A percentile compares a stretch with the other conserved stretches of the same genome.
phyloP scores from a whole-genome alignment of 306 rosid species.

The Sesbania bispinosa region DNA sequence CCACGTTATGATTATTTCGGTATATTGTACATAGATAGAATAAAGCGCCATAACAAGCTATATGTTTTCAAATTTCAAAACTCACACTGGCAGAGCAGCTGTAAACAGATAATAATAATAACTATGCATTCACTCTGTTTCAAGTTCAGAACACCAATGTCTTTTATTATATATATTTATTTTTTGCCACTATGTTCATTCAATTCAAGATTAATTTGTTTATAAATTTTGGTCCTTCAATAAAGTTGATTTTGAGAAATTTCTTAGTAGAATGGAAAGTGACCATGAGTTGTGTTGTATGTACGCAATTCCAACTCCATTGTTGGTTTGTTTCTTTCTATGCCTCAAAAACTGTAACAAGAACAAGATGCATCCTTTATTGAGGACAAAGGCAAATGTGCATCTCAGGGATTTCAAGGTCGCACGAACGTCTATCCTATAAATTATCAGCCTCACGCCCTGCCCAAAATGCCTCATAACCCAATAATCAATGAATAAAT shows the following conservation, averaged over 20 bases:
- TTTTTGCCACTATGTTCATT: background rate
- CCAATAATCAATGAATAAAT: background rate
- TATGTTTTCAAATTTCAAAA: slow-evolving; percentile 18
- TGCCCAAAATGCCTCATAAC: background rate
- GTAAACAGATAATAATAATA: slow-evolving; percentile 10
- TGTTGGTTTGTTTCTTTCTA: background rate
- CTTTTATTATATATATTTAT: background rate
- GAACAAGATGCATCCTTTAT: background rate
- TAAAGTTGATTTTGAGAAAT: too few relatives aligned
- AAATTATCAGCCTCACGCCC: background rate
- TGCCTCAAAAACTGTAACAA: slow-evolving; percentile 8
- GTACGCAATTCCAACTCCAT: background rate
- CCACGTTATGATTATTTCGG: background rate
- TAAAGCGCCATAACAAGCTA: slow-evolving; percentile 25
- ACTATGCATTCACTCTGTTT: background rate
- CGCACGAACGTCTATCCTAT: slow-evolving; percentile 9
- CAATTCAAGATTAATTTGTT: background rate
- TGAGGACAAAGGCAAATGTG: background rate
- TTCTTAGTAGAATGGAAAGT: too few relatives aligned
- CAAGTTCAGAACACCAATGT: background rate
- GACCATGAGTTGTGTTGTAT: too few relatives aligned
- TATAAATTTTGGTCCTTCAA: background rate
- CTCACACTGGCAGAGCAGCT: slow-evolving; percentile 22
- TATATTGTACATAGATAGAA: slow-evolving; percentile 37
- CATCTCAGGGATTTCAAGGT: slow-evolving; percentile 22